A percentile compares a stretch with the other conserved stretches of the same genome.
Evolutionary conservation across 139 green algal genomes (phyloP).

Genomic region (Penium margaritaceum): DNA sequence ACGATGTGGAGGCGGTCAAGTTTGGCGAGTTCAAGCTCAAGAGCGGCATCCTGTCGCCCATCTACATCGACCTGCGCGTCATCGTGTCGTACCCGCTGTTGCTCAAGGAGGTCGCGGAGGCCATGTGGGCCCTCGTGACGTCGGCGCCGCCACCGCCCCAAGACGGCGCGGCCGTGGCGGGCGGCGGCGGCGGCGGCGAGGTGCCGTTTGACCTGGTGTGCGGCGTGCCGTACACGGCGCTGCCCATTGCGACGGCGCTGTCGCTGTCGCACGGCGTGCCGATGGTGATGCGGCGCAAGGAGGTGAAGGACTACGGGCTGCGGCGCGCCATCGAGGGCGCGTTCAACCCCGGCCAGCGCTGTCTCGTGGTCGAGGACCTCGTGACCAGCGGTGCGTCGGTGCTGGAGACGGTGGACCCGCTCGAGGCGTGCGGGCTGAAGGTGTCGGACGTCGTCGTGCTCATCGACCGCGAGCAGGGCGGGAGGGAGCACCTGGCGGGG

Average conservation of each 20-base stretch:
- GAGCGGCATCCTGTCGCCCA: constrained; percentile 84
- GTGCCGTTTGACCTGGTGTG: constrained; percentile 90
- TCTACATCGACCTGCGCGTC: constrained; percentile 96
- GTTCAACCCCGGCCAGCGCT: constrained; percentile 75
- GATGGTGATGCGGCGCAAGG: constrained; percentile 89
- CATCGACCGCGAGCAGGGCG: constrained; percentile 96
- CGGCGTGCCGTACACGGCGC: constrained; percentile 96
- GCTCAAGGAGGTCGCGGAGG: constrained; percentile 73
- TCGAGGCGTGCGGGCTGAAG: constrained; percentile 62
- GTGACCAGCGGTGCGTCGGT: constrained; percentile 90
- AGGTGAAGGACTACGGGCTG: constrained; percentile 96
- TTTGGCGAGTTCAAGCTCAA: constrained; percentile 99
- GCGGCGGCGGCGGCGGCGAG: no score
- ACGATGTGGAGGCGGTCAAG: constrained; percentile 82
- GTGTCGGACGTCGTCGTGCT: constrained; percentile 89
- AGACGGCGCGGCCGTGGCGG: neutral
- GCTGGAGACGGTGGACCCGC: constrained; percentile 88
- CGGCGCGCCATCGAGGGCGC: constrained; percentile 93
- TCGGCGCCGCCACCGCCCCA: constrained; percentile 6
- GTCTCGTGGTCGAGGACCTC: constrained; percentile 96
- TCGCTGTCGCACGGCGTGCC: constrained; percentile 69
- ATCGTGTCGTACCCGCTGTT: constrained; percentile 98
- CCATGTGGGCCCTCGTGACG: constrained; percentile 75
- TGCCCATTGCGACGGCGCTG: constrained; percentile 96
- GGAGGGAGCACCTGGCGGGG: constrained; percentile 61